Conservation (phyloP, 1,284 basidiomycete species). For the Leccinum huronense region DNA sequence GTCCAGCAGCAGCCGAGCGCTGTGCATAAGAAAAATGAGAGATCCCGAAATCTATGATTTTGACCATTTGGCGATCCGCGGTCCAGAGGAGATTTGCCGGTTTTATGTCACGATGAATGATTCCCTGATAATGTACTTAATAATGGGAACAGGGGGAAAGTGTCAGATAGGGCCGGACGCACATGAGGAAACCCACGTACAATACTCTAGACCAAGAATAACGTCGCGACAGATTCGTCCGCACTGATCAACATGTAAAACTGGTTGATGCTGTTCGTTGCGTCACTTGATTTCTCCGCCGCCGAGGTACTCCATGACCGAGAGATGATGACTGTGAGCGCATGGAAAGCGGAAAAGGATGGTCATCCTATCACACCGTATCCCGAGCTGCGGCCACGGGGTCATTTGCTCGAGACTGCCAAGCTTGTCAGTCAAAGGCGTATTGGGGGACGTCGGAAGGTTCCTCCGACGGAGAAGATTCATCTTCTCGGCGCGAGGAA, state of each 20-base stretch:
- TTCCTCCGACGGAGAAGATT: conserved; percentile 58
- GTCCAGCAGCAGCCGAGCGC: conserved; percentile 56
- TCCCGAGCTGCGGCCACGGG: conserved; percentile 34
- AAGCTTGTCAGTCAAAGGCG: conserved; percentile 57
- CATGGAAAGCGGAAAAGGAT: conserved; percentile 9
- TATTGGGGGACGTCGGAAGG: conserved; percentile 52
- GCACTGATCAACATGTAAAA: conserved; percentile 80
- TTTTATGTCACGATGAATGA: conserved; percentile 99
- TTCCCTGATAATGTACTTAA: conserved; percentile 92
- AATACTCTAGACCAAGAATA: conserved; percentile 89
- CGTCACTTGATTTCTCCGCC: conserved; percentile 96
- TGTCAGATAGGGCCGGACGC: conserved; percentile 3
- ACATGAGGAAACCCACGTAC: conserved; percentile 48
- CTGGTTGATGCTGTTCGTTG: conserved; percentile 59
- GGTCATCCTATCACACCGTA: conserved; percentile 30
- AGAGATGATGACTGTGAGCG: conserved; percentile 20
- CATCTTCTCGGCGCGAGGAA: conserved; percentile 53
- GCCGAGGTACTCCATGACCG: conserved; percentile 94
- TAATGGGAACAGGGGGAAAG: conserved; percentile 8
- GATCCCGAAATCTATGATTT: conserved; percentile 98
- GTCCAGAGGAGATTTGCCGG: conserved; percentile 96
- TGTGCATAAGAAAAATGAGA: conserved; percentile 93
- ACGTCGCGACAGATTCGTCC: conserved; percentile 89
- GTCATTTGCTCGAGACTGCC: conserved; percentile 68
- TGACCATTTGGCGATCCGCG: conserved; percentile 79